phyloP scores from a whole-genome alignment of 2,329 filamentous ascomycete genomes.

The Colletotrichum plurivorum region DNA sequence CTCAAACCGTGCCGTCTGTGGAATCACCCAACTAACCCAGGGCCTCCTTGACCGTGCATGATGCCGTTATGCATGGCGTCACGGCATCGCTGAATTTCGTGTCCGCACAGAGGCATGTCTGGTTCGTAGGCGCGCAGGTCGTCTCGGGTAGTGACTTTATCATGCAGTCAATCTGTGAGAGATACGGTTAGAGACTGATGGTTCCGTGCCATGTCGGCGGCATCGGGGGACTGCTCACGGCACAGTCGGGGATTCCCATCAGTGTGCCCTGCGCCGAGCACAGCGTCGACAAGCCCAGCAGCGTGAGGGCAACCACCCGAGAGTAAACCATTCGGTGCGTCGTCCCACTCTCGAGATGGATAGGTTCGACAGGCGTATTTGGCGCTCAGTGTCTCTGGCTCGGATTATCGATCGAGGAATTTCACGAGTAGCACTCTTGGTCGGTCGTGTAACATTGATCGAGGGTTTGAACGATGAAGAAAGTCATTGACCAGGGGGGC shows the following conservation, averaged over 20 bases:
- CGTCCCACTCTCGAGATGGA: no score
- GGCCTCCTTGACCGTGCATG: conserved; percentile 49
- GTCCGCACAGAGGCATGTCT: conserved; percentile 51
- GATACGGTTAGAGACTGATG: no score
- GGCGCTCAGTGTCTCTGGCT: no score
- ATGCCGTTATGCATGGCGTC: conserved; percentile 45
- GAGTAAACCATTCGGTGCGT: no score
- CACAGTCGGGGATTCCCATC: background rate
- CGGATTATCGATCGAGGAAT: no score
- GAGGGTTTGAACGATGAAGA: no score
- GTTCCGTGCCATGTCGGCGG: background rate
- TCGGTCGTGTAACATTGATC: no score
- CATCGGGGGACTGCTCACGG: background rate
- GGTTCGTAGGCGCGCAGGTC: conserved; percentile 45
- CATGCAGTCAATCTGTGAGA: conserved; percentile 20
- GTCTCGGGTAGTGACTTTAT: conserved; percentile 8
- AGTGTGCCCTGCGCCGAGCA: background rate
- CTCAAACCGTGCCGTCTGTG: no score
- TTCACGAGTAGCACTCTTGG: no score
- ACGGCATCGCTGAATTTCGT: conserved; percentile 43
- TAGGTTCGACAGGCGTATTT: no score
- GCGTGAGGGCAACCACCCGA: background rate
- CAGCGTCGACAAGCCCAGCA: background rate
- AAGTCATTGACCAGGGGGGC: no score
- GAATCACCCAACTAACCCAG: conserved; percentile 43